Evolutionary conservation across 78 protist species (phyloP).

Genomic region (Parvularia atlantis): DNA sequence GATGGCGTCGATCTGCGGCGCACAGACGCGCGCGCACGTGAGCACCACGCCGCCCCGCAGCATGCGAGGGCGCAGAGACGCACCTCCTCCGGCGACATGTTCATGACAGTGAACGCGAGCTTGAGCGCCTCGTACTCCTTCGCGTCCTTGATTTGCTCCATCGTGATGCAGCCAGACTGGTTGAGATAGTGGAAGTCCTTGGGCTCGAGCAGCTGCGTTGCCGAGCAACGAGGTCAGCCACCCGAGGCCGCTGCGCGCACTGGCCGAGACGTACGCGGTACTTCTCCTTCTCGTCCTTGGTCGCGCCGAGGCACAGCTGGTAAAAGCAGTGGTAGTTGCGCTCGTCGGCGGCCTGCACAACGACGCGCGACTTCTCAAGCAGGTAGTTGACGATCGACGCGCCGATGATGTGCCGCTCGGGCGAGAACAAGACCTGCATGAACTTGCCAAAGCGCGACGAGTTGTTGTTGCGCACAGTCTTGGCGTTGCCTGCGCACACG

Average conservation of each 20-base stretch:
- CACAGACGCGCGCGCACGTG: no score
- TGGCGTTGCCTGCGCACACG: conserved; percentile 61
- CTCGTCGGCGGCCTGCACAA: conserved; percentile 39
- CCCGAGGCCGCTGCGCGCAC: not conserved
- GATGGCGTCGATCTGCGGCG: not conserved
- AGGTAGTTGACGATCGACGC: conserved; percentile 48
- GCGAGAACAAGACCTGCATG: conserved; percentile 23
- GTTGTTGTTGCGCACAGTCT: conserved; percentile 85
- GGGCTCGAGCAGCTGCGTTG: not conserved
- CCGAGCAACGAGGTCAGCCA: not conserved
- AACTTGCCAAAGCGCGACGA: conserved; percentile 74
- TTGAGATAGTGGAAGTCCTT: conserved; percentile 36
- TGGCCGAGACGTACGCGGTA: not conserved
- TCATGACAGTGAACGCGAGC: not conserved
- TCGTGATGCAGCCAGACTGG: conserved; percentile 10
- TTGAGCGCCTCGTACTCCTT: not conserved
- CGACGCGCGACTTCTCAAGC: conserved; percentile 59
- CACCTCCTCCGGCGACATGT: not conserved
- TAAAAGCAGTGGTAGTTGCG: conserved; percentile 61
- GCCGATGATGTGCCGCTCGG: conserved; percentile 39
- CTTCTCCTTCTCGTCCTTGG: not conserved
- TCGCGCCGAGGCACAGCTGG: conserved; percentile 28
- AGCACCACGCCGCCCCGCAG: no score
- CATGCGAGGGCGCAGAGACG: no score
- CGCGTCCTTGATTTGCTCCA: not conserved